A percentile compares a stretch with the other conserved stretches of the same genome.
These are phyloP conservation scores for Penicillium lagena DNA, from an alignment of 495 filamentous ascomycete species.

Conservation along the genomic window DNA sequence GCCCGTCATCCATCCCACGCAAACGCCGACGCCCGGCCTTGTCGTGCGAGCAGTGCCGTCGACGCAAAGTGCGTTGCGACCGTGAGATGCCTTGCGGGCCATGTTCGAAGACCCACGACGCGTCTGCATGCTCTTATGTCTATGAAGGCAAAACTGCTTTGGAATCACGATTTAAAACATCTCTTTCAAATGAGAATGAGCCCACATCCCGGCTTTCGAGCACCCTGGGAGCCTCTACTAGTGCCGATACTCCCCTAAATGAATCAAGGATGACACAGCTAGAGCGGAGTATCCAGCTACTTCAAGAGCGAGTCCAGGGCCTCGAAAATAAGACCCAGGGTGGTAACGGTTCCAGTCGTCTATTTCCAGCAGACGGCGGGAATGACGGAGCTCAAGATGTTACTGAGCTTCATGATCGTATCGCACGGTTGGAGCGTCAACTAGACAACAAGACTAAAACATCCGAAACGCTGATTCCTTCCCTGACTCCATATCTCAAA, in stretches of 20 bases:
- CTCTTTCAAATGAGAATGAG: background rate
- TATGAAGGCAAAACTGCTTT: constrained; percentile 12
- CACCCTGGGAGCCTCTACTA: background rate
- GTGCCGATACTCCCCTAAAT: background rate
- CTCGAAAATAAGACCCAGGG: constrained; percentile 3
- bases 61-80: constrained; percentile 41
- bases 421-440: too few relatives aligned
- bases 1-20: constrained; percentile 4
- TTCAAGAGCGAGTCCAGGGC: constrained; percentile 11
- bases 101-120: constrained; percentile 24
- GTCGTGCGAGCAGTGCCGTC: constrained; percentile 38
- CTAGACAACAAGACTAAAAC: background rate
- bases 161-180: constrained; percentile 2
- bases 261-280: constrained; percentile 7
- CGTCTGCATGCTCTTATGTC: constrained; percentile 17
- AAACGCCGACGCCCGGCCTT: constrained; percentile 35
- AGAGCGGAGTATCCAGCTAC: constrained; percentile 7
- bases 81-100: constrained; percentile 31
- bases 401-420: too few relatives aligned
- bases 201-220: background rate
- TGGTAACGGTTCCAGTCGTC: too few relatives aligned
- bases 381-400: too few relatives aligned
- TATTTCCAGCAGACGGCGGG: too few relatives aligned
- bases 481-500: constrained; percentile 11
- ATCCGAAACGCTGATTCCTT: constrained; percentile 8